A percentile compares a stretch with the other conserved stretches of the same genome.
These are phyloP conservation scores for Didymella pomorum DNA, from an alignment of 2,329 filamentous ascomycete genomes.

Conservation along the genomic window DNA sequence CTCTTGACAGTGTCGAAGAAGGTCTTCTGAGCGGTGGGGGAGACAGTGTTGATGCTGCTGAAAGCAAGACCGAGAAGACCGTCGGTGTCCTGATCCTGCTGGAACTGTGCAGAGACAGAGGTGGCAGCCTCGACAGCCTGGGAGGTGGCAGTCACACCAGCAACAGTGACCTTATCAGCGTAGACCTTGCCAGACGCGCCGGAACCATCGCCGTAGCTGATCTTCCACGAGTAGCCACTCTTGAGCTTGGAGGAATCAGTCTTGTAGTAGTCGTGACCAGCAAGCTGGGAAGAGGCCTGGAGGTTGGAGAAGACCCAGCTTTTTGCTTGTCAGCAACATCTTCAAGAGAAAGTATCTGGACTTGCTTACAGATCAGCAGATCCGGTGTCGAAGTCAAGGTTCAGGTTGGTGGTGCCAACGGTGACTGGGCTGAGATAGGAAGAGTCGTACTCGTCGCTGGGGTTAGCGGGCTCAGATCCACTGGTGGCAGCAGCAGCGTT, in stretches of 20 bases:
- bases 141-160: slow-evolving; percentile 63
- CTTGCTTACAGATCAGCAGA: slow-evolving; percentile 69
- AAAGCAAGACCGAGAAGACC: slow-evolving; percentile 69
- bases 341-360: not conserved
- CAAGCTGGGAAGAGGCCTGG: slow-evolving; percentile 59
- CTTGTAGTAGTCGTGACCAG: slow-evolving; percentile 67
- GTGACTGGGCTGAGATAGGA: slow-evolving; percentile 60
- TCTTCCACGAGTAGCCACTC: slow-evolving; percentile 63
- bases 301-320: slow-evolving; percentile 73
- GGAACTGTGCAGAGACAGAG: slow-evolving; percentile 63
- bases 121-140: slow-evolving; percentile 73
- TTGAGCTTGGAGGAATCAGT: slow-evolving; percentile 58
- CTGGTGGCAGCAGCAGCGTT: slow-evolving; percentile 20
- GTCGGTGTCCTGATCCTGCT: slow-evolving; percentile 61
- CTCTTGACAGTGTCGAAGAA: slow-evolving; percentile 67
- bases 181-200: slow-evolving; percentile 71
- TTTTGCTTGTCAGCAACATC: slow-evolving; percentile 26
- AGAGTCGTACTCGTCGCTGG: slow-evolving; percentile 50
- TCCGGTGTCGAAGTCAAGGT: slow-evolving; percentile 76
- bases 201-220: slow-evolving; percentile 72
- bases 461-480: slow-evolving; percentile 52
- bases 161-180: slow-evolving; percentile 69
- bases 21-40: slow-evolving; percentile 61
- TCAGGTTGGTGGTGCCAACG: slow-evolving; percentile 69
- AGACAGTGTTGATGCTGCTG: slow-evolving; percentile 66